Percentiles rank a stretch among this genome's conserved stretches.
Conservation (phyloP, 306 rosid genomes). For the Carpinus fangiana region DNA sequence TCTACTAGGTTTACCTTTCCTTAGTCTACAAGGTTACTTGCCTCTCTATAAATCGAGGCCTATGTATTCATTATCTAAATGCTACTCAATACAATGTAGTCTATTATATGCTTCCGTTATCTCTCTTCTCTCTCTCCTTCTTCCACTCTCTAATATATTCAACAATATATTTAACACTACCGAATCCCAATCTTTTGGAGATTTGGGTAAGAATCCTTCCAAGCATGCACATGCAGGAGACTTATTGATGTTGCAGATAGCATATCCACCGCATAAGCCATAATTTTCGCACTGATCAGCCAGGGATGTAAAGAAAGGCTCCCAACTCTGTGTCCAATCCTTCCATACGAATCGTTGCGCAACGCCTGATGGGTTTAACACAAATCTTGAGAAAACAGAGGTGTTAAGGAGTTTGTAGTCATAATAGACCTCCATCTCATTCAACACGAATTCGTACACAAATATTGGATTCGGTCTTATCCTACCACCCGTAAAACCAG, state of each 20-base stretch:
- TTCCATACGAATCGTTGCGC: constrained; percentile 30
- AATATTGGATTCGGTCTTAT: neutral
- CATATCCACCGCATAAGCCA: constrained; percentile 24
- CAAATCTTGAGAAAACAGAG: constrained; percentile 12
- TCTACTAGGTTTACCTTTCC: too few relatives aligned
- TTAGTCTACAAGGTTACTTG: too few relatives aligned
- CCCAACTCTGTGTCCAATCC: constrained; percentile 15
- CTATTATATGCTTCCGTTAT: too few relatives aligned
- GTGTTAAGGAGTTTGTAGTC: neutral
- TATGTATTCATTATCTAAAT: too few relatives aligned
- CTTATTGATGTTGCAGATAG: constrained; percentile 5
- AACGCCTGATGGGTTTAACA: neutral
- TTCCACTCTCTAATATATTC: too few relatives aligned
- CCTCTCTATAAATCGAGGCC: too few relatives aligned
- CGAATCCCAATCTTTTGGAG: neutral
- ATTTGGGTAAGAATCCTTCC: constrained; percentile 17
- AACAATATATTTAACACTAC: too few relatives aligned
- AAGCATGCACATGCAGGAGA: constrained; percentile 29
- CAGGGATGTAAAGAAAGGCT: neutral
- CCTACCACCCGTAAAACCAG: neutral
- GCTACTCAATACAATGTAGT: too few relatives aligned
- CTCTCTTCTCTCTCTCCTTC: too few relatives aligned
- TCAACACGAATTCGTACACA: constrained; percentile 9
- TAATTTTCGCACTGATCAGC: constrained; percentile 29
- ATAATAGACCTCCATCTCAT: constrained; percentile 15